Conservation (phyloP, 495 filamentous ascomycete species). For the Penicillium riverlandense region DNA sequence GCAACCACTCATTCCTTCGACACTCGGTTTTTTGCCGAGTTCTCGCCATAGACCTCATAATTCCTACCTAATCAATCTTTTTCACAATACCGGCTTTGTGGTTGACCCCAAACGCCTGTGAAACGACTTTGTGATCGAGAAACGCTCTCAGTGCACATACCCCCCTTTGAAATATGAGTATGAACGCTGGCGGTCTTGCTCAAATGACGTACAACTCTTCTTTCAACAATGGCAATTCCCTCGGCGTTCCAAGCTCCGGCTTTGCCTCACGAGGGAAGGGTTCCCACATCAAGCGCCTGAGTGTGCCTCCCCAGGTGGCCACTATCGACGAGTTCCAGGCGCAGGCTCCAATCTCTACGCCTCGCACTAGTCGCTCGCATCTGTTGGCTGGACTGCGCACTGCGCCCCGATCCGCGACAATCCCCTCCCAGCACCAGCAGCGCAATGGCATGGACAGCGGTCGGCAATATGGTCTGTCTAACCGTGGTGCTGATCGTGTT, state of each 20-base stretch:
- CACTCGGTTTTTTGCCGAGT: conserved; percentile 9
- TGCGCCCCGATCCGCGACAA: conserved; percentile 77
- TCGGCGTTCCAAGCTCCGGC: conserved; percentile 68
- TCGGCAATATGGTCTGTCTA: conserved; percentile 35
- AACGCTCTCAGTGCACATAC: conserved; percentile 30
- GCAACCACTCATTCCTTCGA: conserved; percentile 3
- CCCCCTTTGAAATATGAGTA: conserved; percentile 51
- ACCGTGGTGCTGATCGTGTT: conserved; percentile 36
- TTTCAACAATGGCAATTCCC: conserved; percentile 52
- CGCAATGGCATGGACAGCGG: conserved; percentile 38
- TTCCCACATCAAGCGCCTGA: conserved; percentile 78
- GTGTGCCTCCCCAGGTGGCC: conserved; percentile 52
- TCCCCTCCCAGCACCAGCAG: conserved; percentile 54
- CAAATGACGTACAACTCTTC: conserved; percentile 92
- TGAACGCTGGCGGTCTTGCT: conserved; percentile 99
- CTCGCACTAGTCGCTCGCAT: conserved; percentile 89
- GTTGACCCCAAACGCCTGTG: conserved; percentile 25
- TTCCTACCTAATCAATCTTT: conserved; percentile 25
- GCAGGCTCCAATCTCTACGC: conserved; percentile 52
- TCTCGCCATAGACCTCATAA: conserved; percentile 21
- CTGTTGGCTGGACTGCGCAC: conserved; percentile 90
- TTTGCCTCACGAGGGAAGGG: conserved; percentile 80
- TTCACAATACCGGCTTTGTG: conserved; percentile 17
- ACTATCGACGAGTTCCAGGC: conserved; percentile 60
- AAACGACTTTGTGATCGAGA: conserved; percentile 3